phyloP scores from a whole-genome alignment of 495 filamentous ascomycete genomes.

The Chaetomidium leptoderma region DNA sequence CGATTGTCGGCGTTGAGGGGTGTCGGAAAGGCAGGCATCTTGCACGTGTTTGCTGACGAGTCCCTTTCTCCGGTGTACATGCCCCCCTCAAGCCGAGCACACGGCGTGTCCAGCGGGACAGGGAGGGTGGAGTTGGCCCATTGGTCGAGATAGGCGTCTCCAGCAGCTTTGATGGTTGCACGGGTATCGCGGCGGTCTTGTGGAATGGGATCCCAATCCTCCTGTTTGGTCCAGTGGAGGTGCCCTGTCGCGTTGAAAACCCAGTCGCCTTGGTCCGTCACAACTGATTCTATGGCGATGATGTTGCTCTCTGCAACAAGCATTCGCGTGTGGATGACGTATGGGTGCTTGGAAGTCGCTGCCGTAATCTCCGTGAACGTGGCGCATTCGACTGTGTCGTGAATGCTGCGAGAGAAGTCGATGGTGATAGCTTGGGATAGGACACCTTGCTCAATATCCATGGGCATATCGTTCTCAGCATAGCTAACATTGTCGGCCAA shows the following conservation, averaged over 20 bases:
- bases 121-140: constrained; percentile 29
- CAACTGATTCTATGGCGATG: constrained; percentile 35
- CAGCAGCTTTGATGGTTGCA: constrained; percentile 35
- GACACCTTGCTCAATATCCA: constrained; percentile 37
- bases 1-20: constrained; percentile 33
- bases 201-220: constrained; percentile 38
- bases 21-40: constrained; percentile 30
- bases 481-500: constrained; percentile 28
- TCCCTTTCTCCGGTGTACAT: constrained; percentile 16
- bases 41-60: constrained; percentile 36
- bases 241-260: constrained; percentile 39
- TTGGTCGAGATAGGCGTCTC: constrained; percentile 36
- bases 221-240: constrained; percentile 30
- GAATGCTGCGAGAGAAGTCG: constrained; percentile 42
- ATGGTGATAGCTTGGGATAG: constrained; percentile 40
- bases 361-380: constrained; percentile 44
- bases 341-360: constrained; percentile 31
- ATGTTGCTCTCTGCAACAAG: constrained; percentile 22
- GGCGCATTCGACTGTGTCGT: constrained; percentile 44
- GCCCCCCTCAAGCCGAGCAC: constrained; percentile 39
- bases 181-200: constrained; percentile 30
- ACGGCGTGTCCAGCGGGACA: constrained; percentile 32
- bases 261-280: constrained; percentile 40
- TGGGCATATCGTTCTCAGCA: constrained; percentile 34
- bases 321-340: constrained; percentile 39